phyloP scores from a whole-genome alignment of 192 early-diverging fungal species.

The Oehlia diaphana region DNA sequence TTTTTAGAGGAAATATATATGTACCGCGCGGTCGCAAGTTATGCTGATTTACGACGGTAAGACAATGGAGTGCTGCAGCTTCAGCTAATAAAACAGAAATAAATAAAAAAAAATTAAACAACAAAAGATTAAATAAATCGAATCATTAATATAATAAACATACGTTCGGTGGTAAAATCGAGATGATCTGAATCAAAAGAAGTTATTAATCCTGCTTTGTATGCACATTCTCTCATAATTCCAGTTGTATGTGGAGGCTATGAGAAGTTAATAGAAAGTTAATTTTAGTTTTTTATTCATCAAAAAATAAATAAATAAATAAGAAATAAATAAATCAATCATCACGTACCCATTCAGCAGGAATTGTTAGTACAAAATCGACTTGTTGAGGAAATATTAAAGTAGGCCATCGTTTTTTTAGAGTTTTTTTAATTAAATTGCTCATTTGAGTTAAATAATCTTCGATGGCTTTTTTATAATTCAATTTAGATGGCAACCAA shows the following conservation, averaged over 20 bases:
- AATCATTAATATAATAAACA: neutral
- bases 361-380: slow-evolving; percentile 3
- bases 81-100: neutral
- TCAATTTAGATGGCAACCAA: neutral
- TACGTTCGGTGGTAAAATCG: slow-evolving; percentile 22
- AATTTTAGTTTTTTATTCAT: too few relatives aligned
- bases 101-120: neutral
- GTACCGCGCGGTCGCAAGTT: neutral
- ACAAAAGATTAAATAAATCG: neutral
- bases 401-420: neutral
- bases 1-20: neutral
- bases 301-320: neutral
- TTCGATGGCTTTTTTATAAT: slow-evolving; percentile 16
- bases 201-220: neutral
- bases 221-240: slow-evolving; percentile 7
- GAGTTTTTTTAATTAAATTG: neutral
- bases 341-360: slow-evolving; percentile 4
- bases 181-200: neutral
- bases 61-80: slow-evolving; percentile 3
- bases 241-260: slow-evolving; percentile 3
- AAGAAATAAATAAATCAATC: neutral
- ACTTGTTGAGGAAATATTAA: slow-evolving; percentile 16
- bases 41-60: neutral
- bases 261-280: neutral
- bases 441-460: slow-evolving; percentile 19